Conservation (phyloP, 768 basidiomycete species). For the Leucosporidium creatinivorum region DNA sequence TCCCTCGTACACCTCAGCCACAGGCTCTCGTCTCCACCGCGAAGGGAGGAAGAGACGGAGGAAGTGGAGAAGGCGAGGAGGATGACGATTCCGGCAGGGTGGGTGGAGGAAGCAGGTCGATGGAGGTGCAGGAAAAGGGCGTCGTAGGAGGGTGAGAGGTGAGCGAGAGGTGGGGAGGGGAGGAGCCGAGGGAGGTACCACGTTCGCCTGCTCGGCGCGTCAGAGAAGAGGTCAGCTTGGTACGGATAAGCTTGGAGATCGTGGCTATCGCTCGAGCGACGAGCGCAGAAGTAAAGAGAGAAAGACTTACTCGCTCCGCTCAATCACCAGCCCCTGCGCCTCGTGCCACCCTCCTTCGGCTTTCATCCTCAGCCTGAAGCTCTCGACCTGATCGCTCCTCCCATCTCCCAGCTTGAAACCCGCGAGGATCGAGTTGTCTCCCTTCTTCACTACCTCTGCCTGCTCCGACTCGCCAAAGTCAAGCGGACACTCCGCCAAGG, state of each 20-base stretch:
- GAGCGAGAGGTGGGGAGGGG: not conserved
- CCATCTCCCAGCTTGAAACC: too few relatives aligned
- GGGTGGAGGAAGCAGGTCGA: not conserved
- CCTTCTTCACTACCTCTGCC: not conserved
- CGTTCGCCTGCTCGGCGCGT: slow-evolving; percentile 19
- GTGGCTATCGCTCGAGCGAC: too few relatives aligned
- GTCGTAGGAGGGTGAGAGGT: not conserved
- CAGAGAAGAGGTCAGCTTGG: too few relatives aligned
- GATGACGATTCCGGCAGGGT: not conserved
- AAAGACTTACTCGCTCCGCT: slow-evolving; percentile 22
- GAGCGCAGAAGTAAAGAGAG: too few relatives aligned
- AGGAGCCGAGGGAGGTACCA: slow-evolving; percentile 20
- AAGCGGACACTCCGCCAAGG: not conserved
- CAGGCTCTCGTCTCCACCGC: not conserved
- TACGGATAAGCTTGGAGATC: too few relatives aligned
- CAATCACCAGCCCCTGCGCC: slow-evolving; percentile 8
- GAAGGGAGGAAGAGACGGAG: not conserved
- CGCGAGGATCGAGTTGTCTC: not conserved
- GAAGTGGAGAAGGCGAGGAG: slow-evolving; percentile 16
- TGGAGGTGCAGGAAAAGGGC: slow-evolving; percentile 17
- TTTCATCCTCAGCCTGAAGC: not conserved
- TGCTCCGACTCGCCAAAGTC: not conserved
- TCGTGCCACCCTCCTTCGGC: not conserved
- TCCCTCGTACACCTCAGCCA: slow-evolving; percentile 15
- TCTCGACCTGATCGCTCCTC: too few relatives aligned